Conservation (phyloP, 768 basidiomycete genomes). For the Lactarius pseudohatsudake region DNA sequence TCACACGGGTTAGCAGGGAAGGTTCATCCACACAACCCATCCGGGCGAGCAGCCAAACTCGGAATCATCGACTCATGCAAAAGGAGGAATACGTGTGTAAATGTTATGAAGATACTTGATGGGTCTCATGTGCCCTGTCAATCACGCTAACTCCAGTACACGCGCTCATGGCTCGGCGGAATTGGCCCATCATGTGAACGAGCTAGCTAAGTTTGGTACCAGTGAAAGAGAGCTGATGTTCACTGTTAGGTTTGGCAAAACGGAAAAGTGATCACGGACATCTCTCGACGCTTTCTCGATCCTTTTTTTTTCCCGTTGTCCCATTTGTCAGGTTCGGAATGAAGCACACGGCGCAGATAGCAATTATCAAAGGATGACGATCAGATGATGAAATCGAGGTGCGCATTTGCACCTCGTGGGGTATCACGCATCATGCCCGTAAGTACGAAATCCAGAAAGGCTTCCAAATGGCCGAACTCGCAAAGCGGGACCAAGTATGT, state of each 20-base stretch:
- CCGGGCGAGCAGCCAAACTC: not conserved
- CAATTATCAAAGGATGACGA: conserved; percentile 63
- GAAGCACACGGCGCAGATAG: conserved; percentile 73
- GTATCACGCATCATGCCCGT: not conserved
- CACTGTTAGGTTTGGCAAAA: too few species aligned
- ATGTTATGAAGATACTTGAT: not conserved
- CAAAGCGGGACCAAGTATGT: conserved; percentile 56
- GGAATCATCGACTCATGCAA: not conserved
- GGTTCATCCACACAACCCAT: not conserved
- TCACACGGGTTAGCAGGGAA: not conserved
- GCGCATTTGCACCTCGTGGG: conserved; percentile 1
- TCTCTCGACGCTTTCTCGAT: not conserved
- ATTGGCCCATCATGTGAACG: too few species aligned
- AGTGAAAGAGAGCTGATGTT: too few species aligned
- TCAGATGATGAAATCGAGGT: conserved; percentile 41
- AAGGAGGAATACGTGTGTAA: conserved; percentile 1
- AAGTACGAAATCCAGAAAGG: conserved; percentile 45
- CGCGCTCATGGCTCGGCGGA: not conserved
- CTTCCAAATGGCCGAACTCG: conserved; percentile 59
- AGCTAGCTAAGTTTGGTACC: too few species aligned
- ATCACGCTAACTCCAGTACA: not conserved
- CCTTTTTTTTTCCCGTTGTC: not conserved
- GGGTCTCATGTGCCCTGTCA: not conserved
- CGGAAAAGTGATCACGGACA: conserved; percentile 5
- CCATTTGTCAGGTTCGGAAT: conserved; percentile 37